Base-by-base conservation (phyloP, 768 basidiomycete species). In the Boletus subparvulus region DNA sequence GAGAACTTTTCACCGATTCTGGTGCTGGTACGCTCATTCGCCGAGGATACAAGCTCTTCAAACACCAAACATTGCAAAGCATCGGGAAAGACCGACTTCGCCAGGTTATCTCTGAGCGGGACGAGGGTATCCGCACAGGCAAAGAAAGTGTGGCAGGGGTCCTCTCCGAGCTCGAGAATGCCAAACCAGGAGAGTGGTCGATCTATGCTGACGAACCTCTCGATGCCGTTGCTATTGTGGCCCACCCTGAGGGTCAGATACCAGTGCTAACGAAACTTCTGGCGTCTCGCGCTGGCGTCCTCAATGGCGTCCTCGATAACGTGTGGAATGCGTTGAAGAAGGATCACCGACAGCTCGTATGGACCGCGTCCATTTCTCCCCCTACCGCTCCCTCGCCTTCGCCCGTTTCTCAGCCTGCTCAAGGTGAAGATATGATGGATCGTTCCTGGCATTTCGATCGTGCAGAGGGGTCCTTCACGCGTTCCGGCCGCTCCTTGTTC, bases 191-290 rank as follows among this genome's bases (percentile, higher is more conserved):
- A 0, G 91, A 94, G 0, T 95, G 88, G 79, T 94, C 92, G 16
- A 87, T 99, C 65, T 98, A 98, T 71, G 96, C 94, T n/a, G 96
- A 99, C 72, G 97, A 99, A 72, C 94, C 94, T 10, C 83, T 98
- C 59, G 96, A 99, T 65, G 93, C 92, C 37, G 80, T 99, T 49
- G 97, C 95, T 21, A 86, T 99, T 58, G 93, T 99, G 37, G 87
- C 92, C 6, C 92, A 93, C 71, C 96, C 97, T 2, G 83, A 85
- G 44, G 94, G 86, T 61, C 89, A 98, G 74, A 77, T 82, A 4
- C 92, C 97, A 7, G 88, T 99, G 37, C 83, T 99, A 81, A 93
- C 90, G 58, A 95, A 97, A 72, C 85, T 98, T 66, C 83, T 98
- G 52, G 75, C 94, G 5, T 92, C 92, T 19, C 85, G 92, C 50